Evolutionary conservation across 1,284 basidiomycete genomes (phyloP), one percentile per base, ranked within the genome.

Genomic region (Ceratorhiza oryzae-sativae): DNA sequence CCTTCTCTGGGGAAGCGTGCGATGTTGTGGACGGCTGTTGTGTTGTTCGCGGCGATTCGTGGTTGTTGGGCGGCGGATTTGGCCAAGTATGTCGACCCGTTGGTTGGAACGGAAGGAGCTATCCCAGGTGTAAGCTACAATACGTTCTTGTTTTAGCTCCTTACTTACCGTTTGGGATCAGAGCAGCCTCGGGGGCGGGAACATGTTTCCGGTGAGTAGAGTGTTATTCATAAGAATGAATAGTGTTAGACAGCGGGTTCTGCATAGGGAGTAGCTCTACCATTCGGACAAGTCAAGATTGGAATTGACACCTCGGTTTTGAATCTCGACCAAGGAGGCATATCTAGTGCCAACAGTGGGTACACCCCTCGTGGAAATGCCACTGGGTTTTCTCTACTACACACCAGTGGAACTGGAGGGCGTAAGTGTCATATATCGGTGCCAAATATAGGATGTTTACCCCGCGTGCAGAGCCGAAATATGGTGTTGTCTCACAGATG

Each of bases 171-270:
- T 12, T 32, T 8, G 51, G 32, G n/a, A 15, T 3, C 20, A 70
- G 65, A 56, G 53, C 34, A 70, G 65, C 41, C 65, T 70, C 15
- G 65, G 65, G 30, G 53, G 53, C 10, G 65, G 65, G n/a, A 70
- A 58, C 49, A 70, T 46, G 65, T 70, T 70, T 18, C 53, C 53
- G 53, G 65, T 58, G 48, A 27, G 45, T 41, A n/a, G 9, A 10
- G 10, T 18, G 18, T 23, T 25, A 53, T 6, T 32, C 8, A 27
- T 36, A 23, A 12, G 48, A 10, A 23, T 25, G 18, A 6, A 32
- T 25, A 9, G 15, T 42, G 12, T 27, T 34, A 23, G 34, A 9
- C 41, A 27, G 56, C 9, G 62, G n/a, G n/a, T 41, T 30, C n/a
- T n/a, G n/a, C 39, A 63, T 18, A 58, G 41, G 65, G 41, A 39